phyloP scores from a whole-genome alignment of 1,139 yeast species.

The Suhomyces panamericanus region DNA sequence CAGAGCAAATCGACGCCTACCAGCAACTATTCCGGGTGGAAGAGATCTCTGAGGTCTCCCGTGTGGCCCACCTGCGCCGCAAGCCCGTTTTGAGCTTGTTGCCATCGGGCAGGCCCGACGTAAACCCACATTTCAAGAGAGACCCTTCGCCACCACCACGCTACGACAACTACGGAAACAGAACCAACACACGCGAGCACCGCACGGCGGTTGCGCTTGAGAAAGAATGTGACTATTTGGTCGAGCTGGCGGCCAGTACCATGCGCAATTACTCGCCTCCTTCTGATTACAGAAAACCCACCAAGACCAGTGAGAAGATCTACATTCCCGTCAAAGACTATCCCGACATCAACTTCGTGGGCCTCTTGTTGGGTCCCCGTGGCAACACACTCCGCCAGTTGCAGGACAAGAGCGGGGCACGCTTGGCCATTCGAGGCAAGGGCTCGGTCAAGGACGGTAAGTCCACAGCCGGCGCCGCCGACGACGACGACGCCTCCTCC shows the following conservation, averaged over 20 bases:
- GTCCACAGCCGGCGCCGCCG: constrained; percentile 43
- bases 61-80: constrained; percentile 54
- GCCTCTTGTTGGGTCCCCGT: constrained; percentile 90
- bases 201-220: constrained; percentile 64
- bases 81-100: constrained; percentile 41
- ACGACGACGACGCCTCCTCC: constrained; percentile 21
- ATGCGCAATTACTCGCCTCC: constrained; percentile 87
- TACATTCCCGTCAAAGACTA: constrained; percentile 84
- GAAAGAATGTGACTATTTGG: constrained; percentile 74
- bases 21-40: constrained; percentile 74
- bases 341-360: constrained; percentile 92
- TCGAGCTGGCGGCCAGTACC: constrained; percentile 68
- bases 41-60: constrained; percentile 55
- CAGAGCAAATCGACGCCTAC: constrained; percentile 84
- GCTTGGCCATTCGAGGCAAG: constrained; percentile 83
- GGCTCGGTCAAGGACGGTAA: constrained; percentile 96
- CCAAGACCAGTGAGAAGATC: constrained; percentile 72
- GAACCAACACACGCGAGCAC: constrained; percentile 80
- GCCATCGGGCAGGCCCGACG: constrained; percentile 34
- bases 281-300: constrained; percentile 69
- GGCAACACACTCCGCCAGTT: constrained; percentile 83
- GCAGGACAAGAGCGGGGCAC: constrained; percentile 83
- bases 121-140: constrained; percentile 38
- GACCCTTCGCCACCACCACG: constrained; percentile 94
- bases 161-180: constrained; percentile 78